These are phyloP conservation scores for Clarireedia hainanense DNA, from an alignment of 2,329 filamentous ascomycete species.

Conservation along the genomic window DNA sequence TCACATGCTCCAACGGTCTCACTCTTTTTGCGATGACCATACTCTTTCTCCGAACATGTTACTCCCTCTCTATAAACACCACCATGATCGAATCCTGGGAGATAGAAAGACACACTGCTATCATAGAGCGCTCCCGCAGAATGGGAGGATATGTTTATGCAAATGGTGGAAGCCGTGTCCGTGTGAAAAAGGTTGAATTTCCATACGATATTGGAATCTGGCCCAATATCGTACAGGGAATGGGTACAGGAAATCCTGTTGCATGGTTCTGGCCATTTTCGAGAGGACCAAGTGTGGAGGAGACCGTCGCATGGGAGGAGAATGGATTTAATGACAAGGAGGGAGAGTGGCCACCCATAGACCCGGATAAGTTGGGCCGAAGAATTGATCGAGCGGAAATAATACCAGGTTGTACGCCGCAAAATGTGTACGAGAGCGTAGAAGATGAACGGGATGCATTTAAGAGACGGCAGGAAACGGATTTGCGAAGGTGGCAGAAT, in stretches of 20 bases:
- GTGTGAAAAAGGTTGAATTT: conserved; percentile 62
- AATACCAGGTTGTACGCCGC: not conserved
- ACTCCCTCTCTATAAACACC: conserved; percentile 57
- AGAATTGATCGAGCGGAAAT: conserved; percentile 1
- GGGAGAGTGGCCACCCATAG: conserved; percentile 54
- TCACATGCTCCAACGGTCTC: conserved; percentile 49
- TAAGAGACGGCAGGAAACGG: conserved; percentile 40
- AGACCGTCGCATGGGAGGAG: conserved; percentile 52
- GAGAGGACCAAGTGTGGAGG: conserved; percentile 35
- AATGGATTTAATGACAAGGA: conserved; percentile 66
- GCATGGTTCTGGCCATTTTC: conserved; percentile 65
- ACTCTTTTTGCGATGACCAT: conserved; percentile 56
- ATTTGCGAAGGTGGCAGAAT: conserved; percentile 34
- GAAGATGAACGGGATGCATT: conserved; percentile 40
- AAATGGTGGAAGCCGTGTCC: conserved; percentile 42
- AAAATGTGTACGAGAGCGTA: conserved; percentile 21
- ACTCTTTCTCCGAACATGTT: conserved; percentile 54
- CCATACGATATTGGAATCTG: conserved; percentile 76
- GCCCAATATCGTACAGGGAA: conserved; percentile 64
- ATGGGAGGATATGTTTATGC: conserved; percentile 32
- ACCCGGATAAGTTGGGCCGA: conserved; percentile 49
- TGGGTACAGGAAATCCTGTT: conserved; percentile 60
- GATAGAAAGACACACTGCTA: conserved; percentile 52
- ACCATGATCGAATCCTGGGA: conserved; percentile 82
- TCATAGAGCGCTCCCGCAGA: conserved; percentile 40